Evolutionary conservation across 495 filamentous ascomycete species (phyloP).

Genomic region (Penicillium subrubescens): DNA sequence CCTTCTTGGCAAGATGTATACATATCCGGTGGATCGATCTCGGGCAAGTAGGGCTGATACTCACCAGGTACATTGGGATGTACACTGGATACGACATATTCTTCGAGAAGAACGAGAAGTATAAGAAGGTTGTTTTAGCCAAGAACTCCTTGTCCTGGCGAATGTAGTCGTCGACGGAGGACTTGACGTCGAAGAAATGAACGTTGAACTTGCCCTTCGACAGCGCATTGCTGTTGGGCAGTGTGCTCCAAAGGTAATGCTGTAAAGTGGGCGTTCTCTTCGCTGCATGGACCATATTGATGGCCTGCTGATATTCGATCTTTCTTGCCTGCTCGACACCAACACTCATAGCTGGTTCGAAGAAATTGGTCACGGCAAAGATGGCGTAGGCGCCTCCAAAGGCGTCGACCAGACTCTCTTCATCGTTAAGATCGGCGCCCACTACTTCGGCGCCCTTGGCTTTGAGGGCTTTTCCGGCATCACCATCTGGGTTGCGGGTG

Average conservation of each 20-base stretch:
- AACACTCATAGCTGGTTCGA: not conserved
- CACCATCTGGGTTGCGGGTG: not conserved
- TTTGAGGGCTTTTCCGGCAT: not conserved
- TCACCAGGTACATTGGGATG: not conserved
- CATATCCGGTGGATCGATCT: not conserved
- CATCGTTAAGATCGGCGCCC: not conserved
- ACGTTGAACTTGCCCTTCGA: not conserved
- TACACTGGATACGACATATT: not conserved
- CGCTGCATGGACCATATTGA: not conserved
- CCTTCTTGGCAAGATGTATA: not conserved
- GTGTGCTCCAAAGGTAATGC: not conserved
- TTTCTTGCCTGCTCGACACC: not conserved
- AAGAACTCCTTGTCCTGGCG: not conserved
- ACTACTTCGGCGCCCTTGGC: not conserved
- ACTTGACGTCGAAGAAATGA: not conserved
- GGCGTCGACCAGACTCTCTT: not conserved
- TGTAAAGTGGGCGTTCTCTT: not conserved
- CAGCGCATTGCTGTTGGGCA: not conserved
- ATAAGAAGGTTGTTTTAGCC: not conserved
- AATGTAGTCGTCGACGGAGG: not conserved
- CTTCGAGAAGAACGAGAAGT: not conserved
- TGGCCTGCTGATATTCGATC: not conserved
- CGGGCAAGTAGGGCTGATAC: not conserved
- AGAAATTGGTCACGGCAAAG: not conserved
- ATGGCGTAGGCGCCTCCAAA: not conserved